Conservation (phyloP, 1,284 basidiomycete genomes). For the Athelia sp. region DNA sequence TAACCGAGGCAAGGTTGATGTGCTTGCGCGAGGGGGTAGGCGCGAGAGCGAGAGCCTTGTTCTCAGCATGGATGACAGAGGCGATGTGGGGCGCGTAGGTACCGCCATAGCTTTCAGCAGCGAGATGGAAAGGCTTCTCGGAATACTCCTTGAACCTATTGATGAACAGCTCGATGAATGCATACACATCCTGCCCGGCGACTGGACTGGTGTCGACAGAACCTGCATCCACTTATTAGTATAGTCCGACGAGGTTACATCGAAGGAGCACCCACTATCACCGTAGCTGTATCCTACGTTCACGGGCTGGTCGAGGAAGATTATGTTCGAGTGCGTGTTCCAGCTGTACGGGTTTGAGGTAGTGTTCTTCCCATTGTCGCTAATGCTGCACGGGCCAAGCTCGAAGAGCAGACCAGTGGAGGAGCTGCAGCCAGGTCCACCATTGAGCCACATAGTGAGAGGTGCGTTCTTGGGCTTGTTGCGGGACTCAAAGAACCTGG, state of each 20-base stretch:
- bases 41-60: slow-evolving; percentile 45
- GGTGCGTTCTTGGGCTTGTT: slow-evolving; percentile 71
- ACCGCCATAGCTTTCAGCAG: slow-evolving; percentile 61
- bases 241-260: too few relatives aligned
- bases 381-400: slow-evolving; percentile 80
- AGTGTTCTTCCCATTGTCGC: slow-evolving; percentile 63
- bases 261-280: too few relatives aligned
- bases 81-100: slow-evolving; percentile 80
- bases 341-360: slow-evolving; percentile 75
- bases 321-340: slow-evolving; percentile 57
- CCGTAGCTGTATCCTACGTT: slow-evolving; percentile 89
- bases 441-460: slow-evolving; percentile 87
- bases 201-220: slow-evolving; percentile 69
- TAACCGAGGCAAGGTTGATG: slow-evolving; percentile 75
- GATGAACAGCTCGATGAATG: slow-evolving; percentile 87
- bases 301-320: slow-evolving; percentile 69
- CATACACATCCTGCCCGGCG: slow-evolving; percentile 83
- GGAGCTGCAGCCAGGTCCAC: slow-evolving; percentile 78
- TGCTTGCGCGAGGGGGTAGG: slow-evolving; percentile 39
- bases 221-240: too few relatives aligned
- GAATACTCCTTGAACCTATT: slow-evolving; percentile 67
- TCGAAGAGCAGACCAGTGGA: slow-evolving; percentile 81
- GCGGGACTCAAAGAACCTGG: slow-evolving; percentile 83
- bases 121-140: slow-evolving; percentile 62
- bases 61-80: slow-evolving; percentile 70